These are phyloP conservation scores for Cystobasidium sp. DNA, from an alignment of 1,284 basidiomycete species.

Conservation along the genomic window DNA sequence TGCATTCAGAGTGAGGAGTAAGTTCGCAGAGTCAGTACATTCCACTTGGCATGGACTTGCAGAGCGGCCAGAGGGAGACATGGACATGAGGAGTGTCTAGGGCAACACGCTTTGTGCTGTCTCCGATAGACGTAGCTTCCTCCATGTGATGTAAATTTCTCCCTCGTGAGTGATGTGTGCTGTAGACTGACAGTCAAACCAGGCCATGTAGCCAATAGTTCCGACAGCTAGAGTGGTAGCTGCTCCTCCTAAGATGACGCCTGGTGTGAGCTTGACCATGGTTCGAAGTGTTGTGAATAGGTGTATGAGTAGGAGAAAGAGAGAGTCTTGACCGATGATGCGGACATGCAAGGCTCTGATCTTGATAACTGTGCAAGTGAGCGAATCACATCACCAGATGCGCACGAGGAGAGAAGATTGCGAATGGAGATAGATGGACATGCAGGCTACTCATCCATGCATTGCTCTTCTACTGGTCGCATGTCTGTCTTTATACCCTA, in stretches of 20 bases:
- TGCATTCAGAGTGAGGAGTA: slow-evolving; percentile 47
- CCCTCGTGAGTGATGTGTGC: no score
- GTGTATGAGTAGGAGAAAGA: neutral
- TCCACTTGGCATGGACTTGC: neutral
- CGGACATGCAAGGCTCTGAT: no score
- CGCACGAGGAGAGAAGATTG: no score
- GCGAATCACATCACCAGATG: no score
- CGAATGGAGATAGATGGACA: no score
- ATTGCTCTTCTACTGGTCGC: no score
- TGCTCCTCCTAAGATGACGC: slow-evolving; percentile 6
- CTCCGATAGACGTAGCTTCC: no score
- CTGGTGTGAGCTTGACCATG: slow-evolving; percentile 37
- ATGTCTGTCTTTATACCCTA: no score
- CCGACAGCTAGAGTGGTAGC: slow-evolving; percentile 20
- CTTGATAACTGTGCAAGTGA: no score
- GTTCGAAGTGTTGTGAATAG: neutral
- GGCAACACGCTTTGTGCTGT: neutral
- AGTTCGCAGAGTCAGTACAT: neutral
- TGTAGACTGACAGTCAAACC: slow-evolving; percentile 28
- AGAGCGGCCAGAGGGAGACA: neutral
- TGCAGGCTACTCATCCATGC: no score
- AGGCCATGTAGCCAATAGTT: slow-evolving; percentile 35
- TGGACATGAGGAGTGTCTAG: neutral
- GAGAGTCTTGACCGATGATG: no score
- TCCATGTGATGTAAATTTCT: no score